Base-by-base conservation (phyloP, 2,329 filamentous ascomycete genomes). In the Xylariaceae sp. region DNA sequence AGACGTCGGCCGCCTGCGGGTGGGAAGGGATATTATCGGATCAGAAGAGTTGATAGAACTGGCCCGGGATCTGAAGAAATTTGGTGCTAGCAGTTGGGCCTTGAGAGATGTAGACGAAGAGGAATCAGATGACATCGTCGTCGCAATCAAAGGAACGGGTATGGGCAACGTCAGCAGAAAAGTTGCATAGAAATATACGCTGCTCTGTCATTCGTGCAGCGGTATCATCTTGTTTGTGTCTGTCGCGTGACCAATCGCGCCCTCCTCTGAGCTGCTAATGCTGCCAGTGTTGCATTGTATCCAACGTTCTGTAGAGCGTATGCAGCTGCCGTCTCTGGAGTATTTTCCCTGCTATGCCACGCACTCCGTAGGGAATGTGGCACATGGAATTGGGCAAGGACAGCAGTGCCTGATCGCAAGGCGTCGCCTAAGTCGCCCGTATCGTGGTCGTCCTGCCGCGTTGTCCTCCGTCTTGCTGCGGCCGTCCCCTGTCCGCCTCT, bases 81-180 rank as follows among this genome's bases (percentile, higher is more conserved):
- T 97, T 71, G 93, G 93, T 31, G 88, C 89, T 41, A 91, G 88
- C 60, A 90, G 87, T 53, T 97, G 93, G 93, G 93, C 93, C 13
- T 75, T 97, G 63, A 80, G 92, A 64, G 89, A 93, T 59, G 84
- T 82, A 12, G 79, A 80, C 10, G 80, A 83, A 22, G 83, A 83
- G 31, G 82, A 87, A 41, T 83, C 83, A 33, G 81, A 74, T 16
- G 89, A 96, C 68, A 80, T 97, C 47, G 81, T 96, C 55, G 79
- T 99, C 62, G 95, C 90, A 60, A 88, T 99, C 41, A 96, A 97
- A 65, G 94, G 94, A 31, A 86, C 84, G 63, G 94, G 94, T 41
- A 89, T 99, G 53, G 94, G 94, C 31, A 99, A 97, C 68, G 89
- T 97, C 45, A 93, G 93, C 48, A 84, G 92, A 66, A 97, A 97